These are phyloP conservation scores for Quercus phellos DNA, from an alignment of 331 rosid genomes.

Conservation along the genomic window DNA sequence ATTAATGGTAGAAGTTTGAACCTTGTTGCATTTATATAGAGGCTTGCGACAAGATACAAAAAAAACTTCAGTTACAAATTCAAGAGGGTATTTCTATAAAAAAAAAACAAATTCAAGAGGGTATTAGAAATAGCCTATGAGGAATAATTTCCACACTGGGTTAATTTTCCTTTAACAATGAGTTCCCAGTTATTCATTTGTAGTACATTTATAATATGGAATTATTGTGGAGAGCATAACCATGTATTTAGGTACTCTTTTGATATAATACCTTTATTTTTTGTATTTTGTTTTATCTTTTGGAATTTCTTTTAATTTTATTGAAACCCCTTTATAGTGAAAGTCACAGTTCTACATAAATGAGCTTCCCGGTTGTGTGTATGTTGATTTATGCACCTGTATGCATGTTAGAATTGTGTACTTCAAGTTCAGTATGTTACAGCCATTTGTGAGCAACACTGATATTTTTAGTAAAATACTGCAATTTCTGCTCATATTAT, in stretches of 20 bases:
- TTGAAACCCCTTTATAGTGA: neutral
- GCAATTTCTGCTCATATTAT: slow-evolving; percentile 15
- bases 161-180: neutral
- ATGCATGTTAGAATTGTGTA: neutral
- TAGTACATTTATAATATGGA: too few species aligned
- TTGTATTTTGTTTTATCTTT: too few species aligned
- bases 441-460: neutral
- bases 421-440: neutral
- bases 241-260: too few species aligned
- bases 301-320: too few species aligned
- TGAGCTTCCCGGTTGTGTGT: neutral
- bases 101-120: too few species aligned
- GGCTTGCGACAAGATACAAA: neutral
- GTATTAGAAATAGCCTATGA: neutral
- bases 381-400: neutral
- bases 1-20: neutral
- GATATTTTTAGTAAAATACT: neutral
- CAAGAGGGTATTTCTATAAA: too few species aligned
- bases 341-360: neutral
- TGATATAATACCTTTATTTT: too few species aligned
- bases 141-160: neutral
- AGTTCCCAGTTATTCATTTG: neutral
- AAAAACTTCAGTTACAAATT: too few species aligned
- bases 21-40: neutral
- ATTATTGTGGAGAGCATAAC: too few species aligned